Percentiles rank a stretch among this genome's conserved stretches.
Conservation (phyloP, 2,329 filamentous ascomycete species). For the Aphanocladium album region DNA sequence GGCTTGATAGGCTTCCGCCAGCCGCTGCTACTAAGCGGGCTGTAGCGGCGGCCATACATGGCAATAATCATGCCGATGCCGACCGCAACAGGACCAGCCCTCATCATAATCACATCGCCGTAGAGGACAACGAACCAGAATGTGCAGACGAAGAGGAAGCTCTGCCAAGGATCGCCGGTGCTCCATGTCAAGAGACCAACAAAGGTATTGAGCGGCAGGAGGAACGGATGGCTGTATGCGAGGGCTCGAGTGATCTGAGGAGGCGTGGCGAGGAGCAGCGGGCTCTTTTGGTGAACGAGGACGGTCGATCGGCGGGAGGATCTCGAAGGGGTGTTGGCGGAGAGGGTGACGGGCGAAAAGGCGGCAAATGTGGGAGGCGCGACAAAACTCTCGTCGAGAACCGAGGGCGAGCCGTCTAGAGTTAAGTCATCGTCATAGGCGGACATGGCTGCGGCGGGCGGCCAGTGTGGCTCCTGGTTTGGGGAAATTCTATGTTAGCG, state of each 20-base stretch:
- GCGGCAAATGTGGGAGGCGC: slow-evolving; percentile 72
- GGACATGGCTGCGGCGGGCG: slow-evolving; percentile 10
- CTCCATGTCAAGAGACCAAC: slow-evolving; percentile 90
- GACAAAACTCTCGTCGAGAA: slow-evolving; percentile 15
- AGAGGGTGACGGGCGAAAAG: slow-evolving; percentile 81
- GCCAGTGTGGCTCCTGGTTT: slow-evolving; percentile 11
- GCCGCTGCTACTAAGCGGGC: slow-evolving; percentile 79
- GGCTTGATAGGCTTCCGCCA: slow-evolving; percentile 51
- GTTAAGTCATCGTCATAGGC: slow-evolving; percentile 27
- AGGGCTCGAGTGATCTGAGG: slow-evolving; percentile 91
- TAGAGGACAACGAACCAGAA: slow-evolving; percentile 90
- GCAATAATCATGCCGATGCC: slow-evolving; percentile 76
- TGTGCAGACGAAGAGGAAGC: slow-evolving; percentile 76
- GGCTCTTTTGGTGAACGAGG: slow-evolving; percentile 94
- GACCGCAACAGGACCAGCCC: slow-evolving; percentile 76
- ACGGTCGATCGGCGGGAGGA: slow-evolving; percentile 77
- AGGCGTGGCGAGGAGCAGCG: slow-evolving; percentile 84
- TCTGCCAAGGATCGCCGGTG: slow-evolving; percentile 91
- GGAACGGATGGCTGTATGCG: slow-evolving; percentile 92
- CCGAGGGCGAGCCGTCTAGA: slow-evolving; percentile 24
- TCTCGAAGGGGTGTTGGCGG: slow-evolving; percentile 56
- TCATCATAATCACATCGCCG: slow-evolving; percentile 74
- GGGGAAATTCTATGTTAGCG: not conserved
- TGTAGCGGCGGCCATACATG: slow-evolving; percentile 90
- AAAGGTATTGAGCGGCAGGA: slow-evolving; percentile 81